These are phyloP conservation scores for Fusarium lyarnte DNA, from an alignment of 2,329 filamentous ascomycete species.

Conservation along the genomic window DNA sequence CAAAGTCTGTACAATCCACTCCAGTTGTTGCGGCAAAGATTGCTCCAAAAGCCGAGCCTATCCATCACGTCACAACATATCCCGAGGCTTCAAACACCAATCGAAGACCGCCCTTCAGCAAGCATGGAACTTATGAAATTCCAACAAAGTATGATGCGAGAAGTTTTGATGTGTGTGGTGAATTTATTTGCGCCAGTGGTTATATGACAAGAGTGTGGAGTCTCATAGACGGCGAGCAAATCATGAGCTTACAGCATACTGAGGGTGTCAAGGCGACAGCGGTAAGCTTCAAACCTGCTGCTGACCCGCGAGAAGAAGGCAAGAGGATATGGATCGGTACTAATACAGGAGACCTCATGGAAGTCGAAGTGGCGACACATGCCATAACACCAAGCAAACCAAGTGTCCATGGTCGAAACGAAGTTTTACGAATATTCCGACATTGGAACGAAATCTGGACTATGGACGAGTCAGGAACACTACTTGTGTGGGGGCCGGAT, in stretches of 20 bases:
- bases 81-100: slow-evolving; percentile 89
- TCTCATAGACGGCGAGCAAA: slow-evolving; percentile 79
- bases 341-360: slow-evolving; percentile 86
- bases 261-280: slow-evolving; percentile 86
- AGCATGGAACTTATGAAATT: slow-evolving; percentile 78
- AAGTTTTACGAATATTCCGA: slow-evolving; percentile 86
- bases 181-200: slow-evolving; percentile 86
- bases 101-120: slow-evolving; percentile 80
- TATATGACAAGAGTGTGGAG: slow-evolving; percentile 91
- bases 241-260: slow-evolving; percentile 83
- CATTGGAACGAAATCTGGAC: slow-evolving; percentile 94
- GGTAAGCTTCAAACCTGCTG: slow-evolving; percentile 85
- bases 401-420: slow-evolving; percentile 78
- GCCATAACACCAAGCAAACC: slow-evolving; percentile 74
- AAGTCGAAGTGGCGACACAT: slow-evolving; percentile 83
- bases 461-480: slow-evolving; percentile 85
- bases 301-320: slow-evolving; percentile 82
- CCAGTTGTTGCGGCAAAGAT: slow-evolving; percentile 29
- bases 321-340: slow-evolving; percentile 88
- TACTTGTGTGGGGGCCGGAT: slow-evolving; percentile 88
- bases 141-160: slow-evolving; percentile 87
- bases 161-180: slow-evolving; percentile 87
- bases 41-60: slow-evolving; percentile 52
- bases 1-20: slow-evolving; percentile 33
- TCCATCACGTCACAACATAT: slow-evolving; percentile 70